phyloP scores from a whole-genome alignment of 2,329 filamentous ascomycete species.

The Orbilia oligospora region DNA sequence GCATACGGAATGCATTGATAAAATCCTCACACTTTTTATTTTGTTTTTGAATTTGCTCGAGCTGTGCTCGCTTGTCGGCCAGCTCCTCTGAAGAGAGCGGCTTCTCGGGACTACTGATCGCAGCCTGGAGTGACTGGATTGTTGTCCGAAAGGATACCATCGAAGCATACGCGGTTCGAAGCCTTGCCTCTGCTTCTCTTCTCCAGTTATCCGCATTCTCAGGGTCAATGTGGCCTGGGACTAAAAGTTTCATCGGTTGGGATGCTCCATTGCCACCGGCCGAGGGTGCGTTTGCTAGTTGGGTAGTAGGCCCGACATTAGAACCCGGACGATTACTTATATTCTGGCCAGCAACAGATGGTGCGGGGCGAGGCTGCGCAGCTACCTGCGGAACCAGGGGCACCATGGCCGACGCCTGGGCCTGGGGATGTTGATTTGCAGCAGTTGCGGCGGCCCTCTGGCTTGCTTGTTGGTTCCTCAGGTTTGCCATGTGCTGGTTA shows the following conservation, averaged over 20 bases:
- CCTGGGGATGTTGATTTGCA: slow-evolving; percentile 22
- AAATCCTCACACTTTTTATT: slow-evolving; percentile 60
- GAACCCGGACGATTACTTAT: slow-evolving; percentile 15
- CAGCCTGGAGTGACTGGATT: slow-evolving; percentile 42
- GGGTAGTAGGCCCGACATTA: slow-evolving; percentile 2
- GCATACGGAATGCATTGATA: slow-evolving; percentile 57
- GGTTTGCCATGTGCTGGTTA: slow-evolving; percentile 54
- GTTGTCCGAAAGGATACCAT: slow-evolving; percentile 51
- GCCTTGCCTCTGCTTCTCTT: slow-evolving; percentile 49
- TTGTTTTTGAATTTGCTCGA: slow-evolving; percentile 53
- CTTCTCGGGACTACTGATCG: slow-evolving; percentile 51
- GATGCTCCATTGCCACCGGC: slow-evolving; percentile 24
- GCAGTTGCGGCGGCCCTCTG: slow-evolving; percentile 45
- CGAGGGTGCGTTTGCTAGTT: not conserved
- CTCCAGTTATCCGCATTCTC: slow-evolving; percentile 60
- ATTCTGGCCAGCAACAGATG: not conserved
- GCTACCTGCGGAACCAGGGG: slow-evolving; percentile 27
- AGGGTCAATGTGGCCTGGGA: slow-evolving; percentile 55
- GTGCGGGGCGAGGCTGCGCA: slow-evolving; percentile 27
- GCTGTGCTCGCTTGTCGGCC: slow-evolving; percentile 38
- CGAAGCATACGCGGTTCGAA: slow-evolving; percentile 59
- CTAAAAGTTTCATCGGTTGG: slow-evolving; percentile 57
- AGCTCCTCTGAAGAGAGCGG: slow-evolving; percentile 45
- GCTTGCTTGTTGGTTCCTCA: slow-evolving; percentile 52
- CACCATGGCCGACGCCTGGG: slow-evolving; percentile 6